Conservation (phyloP, 495 filamentous ascomycete genomes). For the Tuber borchii region DNA sequence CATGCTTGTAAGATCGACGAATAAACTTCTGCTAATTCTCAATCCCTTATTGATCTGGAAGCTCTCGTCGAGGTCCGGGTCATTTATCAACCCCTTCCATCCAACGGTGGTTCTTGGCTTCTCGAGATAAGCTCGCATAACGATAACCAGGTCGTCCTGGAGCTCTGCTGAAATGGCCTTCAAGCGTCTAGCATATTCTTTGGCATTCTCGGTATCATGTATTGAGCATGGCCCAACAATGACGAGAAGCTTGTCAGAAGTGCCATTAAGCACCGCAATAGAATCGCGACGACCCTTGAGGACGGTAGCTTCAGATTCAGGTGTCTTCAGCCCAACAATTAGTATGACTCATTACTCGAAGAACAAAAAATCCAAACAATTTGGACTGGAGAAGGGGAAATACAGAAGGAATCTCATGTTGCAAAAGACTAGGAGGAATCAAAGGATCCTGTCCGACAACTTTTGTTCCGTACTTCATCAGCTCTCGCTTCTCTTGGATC, state of each 20-base stretch:
- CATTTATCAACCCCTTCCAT: slow-evolving; percentile 99
- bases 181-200: slow-evolving; percentile 76
- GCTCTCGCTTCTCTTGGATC: slow-evolving; percentile 9
- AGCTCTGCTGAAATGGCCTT: slow-evolving; percentile 68
- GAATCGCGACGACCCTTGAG: slow-evolving; percentile 76
- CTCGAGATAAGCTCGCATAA: slow-evolving; percentile 99
- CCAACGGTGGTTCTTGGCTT: slow-evolving; percentile 98
- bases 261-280: slow-evolving; percentile 69
- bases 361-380: neutral
- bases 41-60: slow-evolving; percentile 99
- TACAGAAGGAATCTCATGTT: slow-evolving; percentile 79
- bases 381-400: slow-evolving; percentile 42
- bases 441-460: slow-evolving; percentile 93
- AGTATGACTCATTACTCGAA: slow-evolving; percentile 19
- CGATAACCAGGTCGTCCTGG: slow-evolving; percentile 73
- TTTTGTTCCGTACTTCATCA: slow-evolving; percentile 42
- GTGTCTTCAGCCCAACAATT: slow-evolving; percentile 42
- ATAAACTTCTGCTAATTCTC: slow-evolving; percentile 77
- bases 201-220: slow-evolving; percentile 80
- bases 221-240: slow-evolving; percentile 95
- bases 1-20: slow-evolving; percentile 73
- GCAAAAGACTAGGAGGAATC: slow-evolving; percentile 80
- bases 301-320: slow-evolving; percentile 58
- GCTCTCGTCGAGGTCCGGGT: slow-evolving; percentile 93
- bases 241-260: slow-evolving; percentile 81